A percentile compares a stretch with the other conserved stretches of the same genome.
Evolutionary conservation across 495 filamentous ascomycete species (phyloP).

Genomic region (Lepidopterella palustris): DNA sequence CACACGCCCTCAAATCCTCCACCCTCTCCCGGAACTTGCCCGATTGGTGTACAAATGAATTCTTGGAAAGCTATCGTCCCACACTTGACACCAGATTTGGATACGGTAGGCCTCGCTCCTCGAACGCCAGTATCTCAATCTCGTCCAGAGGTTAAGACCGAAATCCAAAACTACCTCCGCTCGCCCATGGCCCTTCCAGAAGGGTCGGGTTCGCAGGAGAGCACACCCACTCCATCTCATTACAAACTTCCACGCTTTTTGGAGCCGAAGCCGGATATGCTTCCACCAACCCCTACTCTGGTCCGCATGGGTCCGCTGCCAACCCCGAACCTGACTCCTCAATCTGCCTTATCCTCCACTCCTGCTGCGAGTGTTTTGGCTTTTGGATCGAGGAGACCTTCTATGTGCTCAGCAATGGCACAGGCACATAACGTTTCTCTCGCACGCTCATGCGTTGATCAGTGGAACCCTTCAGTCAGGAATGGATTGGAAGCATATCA

Average conservation of each 20-base stretch:
- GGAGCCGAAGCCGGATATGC: slow-evolving; percentile 32
- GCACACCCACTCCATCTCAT: slow-evolving; percentile 34
- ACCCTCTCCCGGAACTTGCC: slow-evolving; percentile 48
- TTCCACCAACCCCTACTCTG: slow-evolving; percentile 39
- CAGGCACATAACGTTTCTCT: slow-evolving; percentile 60
- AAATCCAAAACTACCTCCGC: slow-evolving; percentile 1
- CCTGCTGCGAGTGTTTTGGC: slow-evolving; percentile 77
- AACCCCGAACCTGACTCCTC: slow-evolving; percentile 77
- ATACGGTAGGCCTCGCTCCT: slow-evolving; percentile 46
- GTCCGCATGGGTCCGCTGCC: slow-evolving; percentile 62
- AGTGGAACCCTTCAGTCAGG: slow-evolving; percentile 43
- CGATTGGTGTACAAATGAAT: slow-evolving; percentile 40
- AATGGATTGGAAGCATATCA: slow-evolving; percentile 49
- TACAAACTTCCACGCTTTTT: slow-evolving; percentile 33
- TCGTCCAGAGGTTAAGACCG: slow-evolving; percentile 8
- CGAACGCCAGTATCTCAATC: slow-evolving; percentile 13
- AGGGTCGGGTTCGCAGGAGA: slow-evolving; percentile 28
- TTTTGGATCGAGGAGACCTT: slow-evolving; percentile 50
- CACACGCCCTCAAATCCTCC: slow-evolving; percentile 63
- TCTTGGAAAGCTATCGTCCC: slow-evolving; percentile 73
- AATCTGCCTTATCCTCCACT: slow-evolving; percentile 66
- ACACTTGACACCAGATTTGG: slow-evolving; percentile 68
- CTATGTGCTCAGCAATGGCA: slow-evolving; percentile 75
- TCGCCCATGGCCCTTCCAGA: slow-evolving; percentile 14
- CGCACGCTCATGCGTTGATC: slow-evolving; percentile 52